Evolutionary conservation across 352 stramenopile genomes (phyloP).

Genomic region (Phytophthora hibernalis): DNA sequence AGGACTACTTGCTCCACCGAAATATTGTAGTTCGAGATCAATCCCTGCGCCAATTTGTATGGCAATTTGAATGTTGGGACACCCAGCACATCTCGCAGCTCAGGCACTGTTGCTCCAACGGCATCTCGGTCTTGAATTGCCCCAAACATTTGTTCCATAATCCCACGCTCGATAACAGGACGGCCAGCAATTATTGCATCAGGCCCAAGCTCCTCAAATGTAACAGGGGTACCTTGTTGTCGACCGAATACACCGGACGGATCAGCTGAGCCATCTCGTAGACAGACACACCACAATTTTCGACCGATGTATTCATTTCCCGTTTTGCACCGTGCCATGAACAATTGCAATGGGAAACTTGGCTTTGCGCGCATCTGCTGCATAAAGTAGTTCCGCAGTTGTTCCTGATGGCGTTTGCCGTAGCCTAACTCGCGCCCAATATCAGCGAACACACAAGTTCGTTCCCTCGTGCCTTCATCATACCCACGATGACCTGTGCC

Average conservation of each 20-base stretch:
- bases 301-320: slow-evolving; percentile 61
- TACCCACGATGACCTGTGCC: slow-evolving; percentile 64
- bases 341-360: slow-evolving; percentile 75
- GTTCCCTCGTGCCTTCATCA: slow-evolving; percentile 71
- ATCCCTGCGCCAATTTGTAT: slow-evolving; percentile 79
- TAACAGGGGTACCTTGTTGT: slow-evolving; percentile 17
- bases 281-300: slow-evolving; percentile 82
- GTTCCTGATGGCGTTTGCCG: slow-evolving; percentile 80
- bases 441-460: slow-evolving; percentile 85
- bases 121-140: slow-evolving; percentile 60
- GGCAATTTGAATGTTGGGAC: slow-evolving; percentile 87
- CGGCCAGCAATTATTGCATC: slow-evolving; percentile 26
- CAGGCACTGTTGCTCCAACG: slow-evolving; percentile 74
- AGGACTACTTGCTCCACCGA: slow-evolving; percentile 79
- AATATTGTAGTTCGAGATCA: slow-evolving; percentile 86
- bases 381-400: slow-evolving; percentile 85
- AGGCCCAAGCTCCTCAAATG: slow-evolving; percentile 36
- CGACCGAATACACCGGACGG: slow-evolving; percentile 2
- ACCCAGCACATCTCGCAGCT: slow-evolving; percentile 78
- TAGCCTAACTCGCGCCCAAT: slow-evolving; percentile 84
- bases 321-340: slow-evolving; percentile 84
- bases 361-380: slow-evolving; percentile 68
- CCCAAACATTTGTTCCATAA: slow-evolving; percentile 84
- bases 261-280: slow-evolving; percentile 37
- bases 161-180: slow-evolving; percentile 71